A percentile compares a stretch with the other conserved stretches of the same genome.
Conservation (phyloP, 2,329 filamentous ascomycete genomes). For the Xylaria sp. region DNA sequence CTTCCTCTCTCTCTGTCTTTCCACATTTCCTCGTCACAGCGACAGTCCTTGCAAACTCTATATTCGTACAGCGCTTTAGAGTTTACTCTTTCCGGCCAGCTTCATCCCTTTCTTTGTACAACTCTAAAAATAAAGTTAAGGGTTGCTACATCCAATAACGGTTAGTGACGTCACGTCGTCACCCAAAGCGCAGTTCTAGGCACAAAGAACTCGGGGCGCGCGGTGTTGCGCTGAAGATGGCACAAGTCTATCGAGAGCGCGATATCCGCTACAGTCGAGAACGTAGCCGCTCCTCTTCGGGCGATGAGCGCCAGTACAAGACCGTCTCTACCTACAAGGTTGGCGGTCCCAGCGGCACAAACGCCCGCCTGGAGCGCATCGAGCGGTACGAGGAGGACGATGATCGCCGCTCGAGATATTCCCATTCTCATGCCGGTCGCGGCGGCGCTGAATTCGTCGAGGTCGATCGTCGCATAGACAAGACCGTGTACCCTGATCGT, state of each 20-base stretch:
- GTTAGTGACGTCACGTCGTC: constrained; percentile 35
- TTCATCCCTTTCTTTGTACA: constrained; percentile 3
- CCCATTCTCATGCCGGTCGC: constrained; percentile 44
- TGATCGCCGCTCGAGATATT: constrained; percentile 44
- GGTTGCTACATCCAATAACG: constrained; percentile 6
- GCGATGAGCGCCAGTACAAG: constrained; percentile 47
- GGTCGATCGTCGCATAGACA: constrained; percentile 54
- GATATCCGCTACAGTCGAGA: constrained; percentile 49
- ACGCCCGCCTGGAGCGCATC: constrained; percentile 42
- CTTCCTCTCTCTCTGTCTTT: constrained; percentile 8
- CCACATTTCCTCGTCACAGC: constrained; percentile 18
- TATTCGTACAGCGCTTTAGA: constrained; percentile 26
- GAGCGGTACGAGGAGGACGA: constrained; percentile 47
- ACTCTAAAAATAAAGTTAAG: constrained; percentile 3
- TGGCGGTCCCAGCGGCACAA: constrained; percentile 42
- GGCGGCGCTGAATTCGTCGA: constrained; percentile 42
- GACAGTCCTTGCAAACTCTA: constrained; percentile 18
- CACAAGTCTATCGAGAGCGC: constrained; percentile 48
- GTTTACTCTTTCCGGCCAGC: constrained; percentile 20
- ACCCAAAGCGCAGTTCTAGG: background rate
- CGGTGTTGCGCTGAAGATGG: constrained; percentile 31
- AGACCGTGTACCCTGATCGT: constrained; percentile 58
- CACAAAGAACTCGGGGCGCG: background rate
- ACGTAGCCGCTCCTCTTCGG: constrained; percentile 45
- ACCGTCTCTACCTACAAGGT: constrained; percentile 50